Evolutionary conservation across 805 yeast genomes (phyloP).

Genomic region (Lipomyces orientalis): DNA sequence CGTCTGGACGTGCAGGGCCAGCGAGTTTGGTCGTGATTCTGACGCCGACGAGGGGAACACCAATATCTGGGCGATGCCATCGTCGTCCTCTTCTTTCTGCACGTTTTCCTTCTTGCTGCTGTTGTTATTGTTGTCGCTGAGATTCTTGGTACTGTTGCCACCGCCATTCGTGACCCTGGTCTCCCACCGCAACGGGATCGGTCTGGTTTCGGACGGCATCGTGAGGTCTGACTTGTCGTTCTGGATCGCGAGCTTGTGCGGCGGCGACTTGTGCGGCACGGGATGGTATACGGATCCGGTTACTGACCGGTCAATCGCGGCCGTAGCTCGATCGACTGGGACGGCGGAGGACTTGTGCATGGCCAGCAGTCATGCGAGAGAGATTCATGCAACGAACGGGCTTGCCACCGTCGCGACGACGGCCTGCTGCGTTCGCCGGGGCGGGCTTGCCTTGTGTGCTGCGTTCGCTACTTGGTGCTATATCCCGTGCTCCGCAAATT

Average conservation of each 20-base stretch:
- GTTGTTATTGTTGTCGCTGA: background rate
- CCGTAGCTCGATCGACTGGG: no score
- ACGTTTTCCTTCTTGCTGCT: background rate
- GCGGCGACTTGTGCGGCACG: background rate
- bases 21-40: background rate
- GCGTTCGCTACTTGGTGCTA: no score
- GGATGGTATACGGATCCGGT: background rate
- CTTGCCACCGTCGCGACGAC: no score
- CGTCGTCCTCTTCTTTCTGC: background rate
- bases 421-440: background rate
- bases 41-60: background rate
- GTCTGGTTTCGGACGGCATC: background rate
- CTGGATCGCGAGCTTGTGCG: constrained; percentile 2
- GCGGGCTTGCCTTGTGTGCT: no score
- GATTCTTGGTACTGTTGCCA: background rate
- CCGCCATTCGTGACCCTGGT: background rate
- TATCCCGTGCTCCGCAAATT: background rate
- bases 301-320: background rate
- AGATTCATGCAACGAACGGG: no score
- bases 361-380: background rate
- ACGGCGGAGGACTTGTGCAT: background rate
- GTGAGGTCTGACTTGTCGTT: background rate
- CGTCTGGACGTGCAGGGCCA: constrained; percentile 8
- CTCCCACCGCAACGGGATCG: background rate
- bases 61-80: background rate